Evolutionary conservation across 2,329 filamentous ascomycete genomes (phyloP), one percentile per base, ranked within the genome.

Genomic region (Sarocladiaceae sp.): DNA sequence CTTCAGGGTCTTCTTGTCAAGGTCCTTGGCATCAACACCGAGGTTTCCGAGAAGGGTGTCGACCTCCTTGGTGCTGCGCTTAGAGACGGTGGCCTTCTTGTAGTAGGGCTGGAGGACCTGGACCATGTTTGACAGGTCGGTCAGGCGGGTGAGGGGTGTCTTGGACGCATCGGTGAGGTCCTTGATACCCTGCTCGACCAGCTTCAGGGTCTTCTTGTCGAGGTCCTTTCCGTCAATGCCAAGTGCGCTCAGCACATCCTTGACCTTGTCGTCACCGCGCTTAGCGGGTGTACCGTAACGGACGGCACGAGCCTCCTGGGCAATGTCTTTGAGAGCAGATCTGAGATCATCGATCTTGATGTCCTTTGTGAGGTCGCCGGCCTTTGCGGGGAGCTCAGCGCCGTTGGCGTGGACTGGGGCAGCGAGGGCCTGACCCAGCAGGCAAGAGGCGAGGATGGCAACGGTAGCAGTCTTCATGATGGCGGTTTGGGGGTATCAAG

Each of bases 401-500:
- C 13, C 40, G 22, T 26, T 44, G 40, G 15, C 40, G 5, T 4
- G 4, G 40, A 44, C 22, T n/a, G 47, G 47, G 18, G 47, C 47
- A 11, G 47, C 47, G 18, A 50, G 25, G 17, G 47, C 47, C 47
- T 50, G 47, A 20, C 47, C 33, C 29, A 50, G 31, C n/a, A 50
- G 47, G 47, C 29, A 37, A 17, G 47, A 50, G 26, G 47, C 47
- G 31, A 37, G 25, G 31, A 50, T 23, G 18, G 47, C 47, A 31
- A 50, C 23, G 31, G 47, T 50, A 25, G 18, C 33, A 22, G 47
- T 36, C 47, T 50, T 50, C 47, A 50, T 50, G 31, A 25, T 50
- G 29, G 47, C 47, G 47, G 18, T 20, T 36, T 17, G 25, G 28
- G 8, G 13, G 10, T 7, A 36, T 50, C 47, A 37, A 50, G 47